Evolutionary conservation across 1,284 basidiomycete genomes (phyloP), one percentile per base, ranked within the genome.

Genomic region (Cutaneotrichosporon dermatis): DNA sequence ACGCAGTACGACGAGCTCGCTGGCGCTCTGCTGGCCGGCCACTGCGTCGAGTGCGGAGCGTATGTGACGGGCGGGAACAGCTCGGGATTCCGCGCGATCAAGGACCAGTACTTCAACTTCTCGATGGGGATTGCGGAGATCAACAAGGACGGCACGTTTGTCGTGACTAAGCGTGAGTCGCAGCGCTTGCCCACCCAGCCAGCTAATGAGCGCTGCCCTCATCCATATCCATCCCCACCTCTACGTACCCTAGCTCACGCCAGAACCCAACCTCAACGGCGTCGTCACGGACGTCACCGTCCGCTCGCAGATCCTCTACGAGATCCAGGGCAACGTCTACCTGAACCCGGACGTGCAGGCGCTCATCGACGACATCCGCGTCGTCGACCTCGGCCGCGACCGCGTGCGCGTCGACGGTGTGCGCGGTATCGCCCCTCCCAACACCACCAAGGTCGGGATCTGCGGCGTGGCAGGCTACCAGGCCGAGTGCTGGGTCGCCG

Each of bases 41-140:
- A 61, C 61, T 62, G 58, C n/a, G 46, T 62, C 16, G 63, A 63
- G 51, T 66, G 65, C 49, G 62, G 63, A 37, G 64, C 64, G 12
- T 70, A 70, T 42, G 66, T 67, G 6, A 68, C 67, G 1, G 69
- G 69, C 36, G 67, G 64, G 13, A 70, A 70, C 60, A 61, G 53
- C 44, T 53, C 46, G n/a, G 69, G 69, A 0, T 70, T 70, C 66
- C 60, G 61, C 8, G 49, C 60, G 1, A 48, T 62, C 43, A 58
- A 63, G 46, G 63, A 62, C 41, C 42, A 55, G 9, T 66, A 64
- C 54, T 62, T 58, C 43, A 59, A 68, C 58, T 56, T 70, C 6
- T 55, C 64, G n/a, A 69, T 66, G 58, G 66, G 66, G 11, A 69
- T 70, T 13, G 65, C 66, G 35, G 69, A 70, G 55, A 70, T 70